Base-by-base conservation (phyloP, 331 rosid genomes). In the Saraca asoca region DNA sequence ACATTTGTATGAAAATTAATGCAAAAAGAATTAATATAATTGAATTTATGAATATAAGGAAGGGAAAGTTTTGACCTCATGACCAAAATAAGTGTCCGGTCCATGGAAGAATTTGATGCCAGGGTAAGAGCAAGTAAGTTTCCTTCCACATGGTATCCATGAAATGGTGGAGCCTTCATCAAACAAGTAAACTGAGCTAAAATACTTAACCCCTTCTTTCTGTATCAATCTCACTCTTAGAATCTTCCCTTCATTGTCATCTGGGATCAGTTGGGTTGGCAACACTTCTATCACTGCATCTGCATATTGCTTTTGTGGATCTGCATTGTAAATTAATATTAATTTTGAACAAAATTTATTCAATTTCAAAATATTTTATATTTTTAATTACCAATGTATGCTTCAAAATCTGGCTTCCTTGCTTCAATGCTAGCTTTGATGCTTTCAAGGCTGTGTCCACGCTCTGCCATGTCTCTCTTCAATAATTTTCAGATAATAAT, bases 371-470 rank as follows among this genome's bases (percentile, higher is more conserved):
- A 1, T 24, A 24, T 24, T 24, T 24, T 1, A 24, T 24, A 3
- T 24, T 24, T 24, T 24, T 20, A 37, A 64, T 64, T 86, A 94
- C 99, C 99, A 52, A 94, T 94, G 65, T 65, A 94, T 14, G 99
- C 99, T 0, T 94, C 99, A 44, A 94, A 94, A 51, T 94, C 99
- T 46, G 99, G 99, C 64, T 94, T 94, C 45, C 99, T 82, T 54
- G 97, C 97, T 83, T 94, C 91, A 38, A 94, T 94, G 67, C 99
- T 94, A 75, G 97, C 99, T 79, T 94, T 94, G 82, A 94, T 94
- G 83, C 99, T 94, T 79, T 94, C 99, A 37, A 94, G 99, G 63
- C 99, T 94, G 51, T 94, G 99, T 56, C 99, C 99, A 54, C 99
- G 92, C 62, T 94, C 99, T 24, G 99, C 96, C 99, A 94, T 94